Evolutionary conservation across 1,284 basidiomycete genomes (phyloP).

Genomic region (Phaffia rhodozyma): DNA sequence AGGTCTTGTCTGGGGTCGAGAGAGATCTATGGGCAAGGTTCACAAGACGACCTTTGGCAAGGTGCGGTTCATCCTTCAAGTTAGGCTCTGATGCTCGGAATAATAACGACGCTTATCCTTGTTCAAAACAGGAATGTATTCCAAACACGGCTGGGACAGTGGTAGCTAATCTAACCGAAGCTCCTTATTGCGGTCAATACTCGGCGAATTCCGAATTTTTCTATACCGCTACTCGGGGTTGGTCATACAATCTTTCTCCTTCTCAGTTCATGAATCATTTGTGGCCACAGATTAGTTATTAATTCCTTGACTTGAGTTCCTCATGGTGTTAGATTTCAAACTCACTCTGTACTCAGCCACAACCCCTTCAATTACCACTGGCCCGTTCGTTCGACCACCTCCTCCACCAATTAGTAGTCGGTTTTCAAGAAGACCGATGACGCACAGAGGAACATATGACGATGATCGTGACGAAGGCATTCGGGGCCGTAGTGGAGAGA

Average conservation of each 20-base stretch:
- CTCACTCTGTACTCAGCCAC: conserved; percentile 78
- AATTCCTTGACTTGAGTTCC: conserved; percentile 36
- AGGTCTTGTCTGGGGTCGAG: background rate
- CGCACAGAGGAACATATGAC: conserved; percentile 17
- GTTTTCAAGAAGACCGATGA: conserved; percentile 10
- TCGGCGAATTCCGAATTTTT: conserved; percentile 40
- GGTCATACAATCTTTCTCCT: conserved; percentile 49
- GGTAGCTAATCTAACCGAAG: conserved; percentile 65
- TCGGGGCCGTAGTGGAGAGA: conserved; percentile 31
- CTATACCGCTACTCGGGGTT: conserved; percentile 21
- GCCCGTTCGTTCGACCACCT: conserved; percentile 1
- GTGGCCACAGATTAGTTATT: conserved; percentile 20
- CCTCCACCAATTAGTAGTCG: background rate
- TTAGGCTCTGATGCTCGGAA: background rate
- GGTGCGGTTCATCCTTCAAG: background rate
- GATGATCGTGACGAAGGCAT: conserved; percentile 34
- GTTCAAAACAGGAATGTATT: conserved; percentile 47
- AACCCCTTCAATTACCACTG: conserved; percentile 35
- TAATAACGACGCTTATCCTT: background rate
- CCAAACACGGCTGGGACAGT: conserved; percentile 80
- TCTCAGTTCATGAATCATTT: conserved; percentile 34
- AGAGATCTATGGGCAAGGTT: no score
- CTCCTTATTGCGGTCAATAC: conserved; percentile 88
- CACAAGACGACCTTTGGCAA: background rate
- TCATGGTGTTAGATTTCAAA: conserved; percentile 55